A percentile compares a stretch with the other conserved stretches of the same genome.
These are phyloP conservation scores for Phytophthora pluvialis DNA, from an alignment of 352 stramenopile species.

Conservation along the genomic window DNA sequence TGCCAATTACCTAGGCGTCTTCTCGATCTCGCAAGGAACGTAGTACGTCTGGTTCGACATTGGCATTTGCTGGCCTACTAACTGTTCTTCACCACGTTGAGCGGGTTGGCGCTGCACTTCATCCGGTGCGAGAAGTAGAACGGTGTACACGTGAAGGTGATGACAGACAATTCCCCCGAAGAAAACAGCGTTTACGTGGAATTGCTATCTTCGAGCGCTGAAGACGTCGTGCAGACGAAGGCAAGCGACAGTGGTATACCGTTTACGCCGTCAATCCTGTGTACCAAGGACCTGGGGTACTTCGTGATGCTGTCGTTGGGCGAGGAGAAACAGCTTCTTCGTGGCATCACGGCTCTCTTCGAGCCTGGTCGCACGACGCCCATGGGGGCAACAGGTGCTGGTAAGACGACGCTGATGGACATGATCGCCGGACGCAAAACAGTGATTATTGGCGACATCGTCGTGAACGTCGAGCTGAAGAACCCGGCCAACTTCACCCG, in stretches of 20 bases:
- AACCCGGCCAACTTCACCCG: no score
- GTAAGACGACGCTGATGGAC: slow-evolving; percentile 73
- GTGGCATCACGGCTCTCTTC: no score
- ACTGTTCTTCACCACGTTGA: slow-evolving; percentile 50
- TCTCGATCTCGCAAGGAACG: slow-evolving; percentile 44
- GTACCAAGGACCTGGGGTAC: no score
- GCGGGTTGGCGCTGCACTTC: slow-evolving; percentile 49
- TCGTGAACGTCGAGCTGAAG: no score
- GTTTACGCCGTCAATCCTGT: no score
- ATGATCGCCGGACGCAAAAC: no score
- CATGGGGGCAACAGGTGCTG: no score
- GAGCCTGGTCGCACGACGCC: no score
- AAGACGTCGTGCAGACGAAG: background rate
- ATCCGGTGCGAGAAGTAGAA: slow-evolving; percentile 55
- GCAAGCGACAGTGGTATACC: slow-evolving; percentile 32
- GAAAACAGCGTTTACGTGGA: slow-evolving; percentile 44
- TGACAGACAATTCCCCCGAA: slow-evolving; percentile 38
- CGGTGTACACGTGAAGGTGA: slow-evolving; percentile 43
- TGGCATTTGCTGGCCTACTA: slow-evolving; percentile 46
- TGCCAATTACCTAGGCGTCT: slow-evolving; percentile 32
- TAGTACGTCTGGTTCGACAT: slow-evolving; percentile 55
- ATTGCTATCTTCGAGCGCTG: slow-evolving; percentile 28
- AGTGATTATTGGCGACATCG: no score
- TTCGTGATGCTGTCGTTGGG: no score
- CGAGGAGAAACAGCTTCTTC: no score